phyloP scores from a whole-genome alignment of 306 rosid species.

The Vachellia pachyceras region DNA sequence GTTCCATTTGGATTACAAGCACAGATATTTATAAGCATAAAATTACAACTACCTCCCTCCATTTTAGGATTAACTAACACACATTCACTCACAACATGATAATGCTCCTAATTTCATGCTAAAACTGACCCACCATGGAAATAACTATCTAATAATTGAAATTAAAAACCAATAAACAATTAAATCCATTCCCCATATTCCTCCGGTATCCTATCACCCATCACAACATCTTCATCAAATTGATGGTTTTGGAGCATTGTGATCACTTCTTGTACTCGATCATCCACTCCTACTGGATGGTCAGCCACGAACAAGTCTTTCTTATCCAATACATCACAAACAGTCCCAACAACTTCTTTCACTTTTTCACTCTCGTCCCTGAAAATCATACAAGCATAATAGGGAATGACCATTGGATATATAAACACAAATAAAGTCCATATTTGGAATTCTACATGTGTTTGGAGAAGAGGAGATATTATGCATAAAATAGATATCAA shows the following conservation, averaged over 20 bases:
- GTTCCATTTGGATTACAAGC: no score
- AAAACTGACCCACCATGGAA: no score
- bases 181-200: not conserved
- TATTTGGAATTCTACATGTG: no score
- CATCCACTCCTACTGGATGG: not conserved
- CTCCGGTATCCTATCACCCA: no score
- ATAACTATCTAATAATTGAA: no score
- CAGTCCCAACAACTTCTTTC: not conserved
- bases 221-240: not conserved
- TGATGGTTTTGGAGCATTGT: not conserved
- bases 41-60: no score
- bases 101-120: no score
- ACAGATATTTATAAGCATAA: no score
- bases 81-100: no score
- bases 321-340: not conserved
- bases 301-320: not conserved
- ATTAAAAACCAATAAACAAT: no score
- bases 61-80: no score
- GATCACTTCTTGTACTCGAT: not conserved
- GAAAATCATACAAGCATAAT: not conserved
- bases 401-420: not conserved
- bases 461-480: not conserved
- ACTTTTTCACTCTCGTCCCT: not conserved
- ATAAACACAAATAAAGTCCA: not conserved
- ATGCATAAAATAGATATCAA: not conserved